Evolutionary conservation across 2,329 filamentous ascomycete species (phyloP).

Genomic region (Pyrenochaeta sp.): DNA sequence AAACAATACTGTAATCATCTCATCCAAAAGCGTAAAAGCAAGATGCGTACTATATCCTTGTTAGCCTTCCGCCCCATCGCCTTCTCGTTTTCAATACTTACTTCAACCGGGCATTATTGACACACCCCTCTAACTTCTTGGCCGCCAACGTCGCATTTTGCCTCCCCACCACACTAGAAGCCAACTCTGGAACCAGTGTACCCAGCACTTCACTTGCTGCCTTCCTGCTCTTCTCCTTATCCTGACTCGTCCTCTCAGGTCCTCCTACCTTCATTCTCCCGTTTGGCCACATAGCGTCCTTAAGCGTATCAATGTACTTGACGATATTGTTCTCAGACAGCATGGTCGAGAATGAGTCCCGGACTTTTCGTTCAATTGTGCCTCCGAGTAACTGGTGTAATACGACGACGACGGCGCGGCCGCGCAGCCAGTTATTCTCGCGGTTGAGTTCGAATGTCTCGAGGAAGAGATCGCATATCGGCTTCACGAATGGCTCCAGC

Average conservation of each 20-base stretch:
- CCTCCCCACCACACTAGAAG: conserved; percentile 90
- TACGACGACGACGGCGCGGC: conserved; percentile 93
- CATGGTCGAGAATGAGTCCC: conserved; percentile 79
- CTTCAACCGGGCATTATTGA: conserved; percentile 93
- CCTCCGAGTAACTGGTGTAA: conserved; percentile 94
- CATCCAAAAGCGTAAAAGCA: conserved; percentile 60
- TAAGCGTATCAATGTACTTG: conserved; percentile 76
- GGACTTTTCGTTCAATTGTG: conserved; percentile 93
- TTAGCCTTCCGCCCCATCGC: conserved; percentile 23
- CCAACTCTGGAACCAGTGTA: conserved; percentile 88
- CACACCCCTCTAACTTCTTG: conserved; percentile 83
- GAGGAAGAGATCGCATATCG: conserved; percentile 96
- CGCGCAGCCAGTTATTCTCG: conserved; percentile 96
- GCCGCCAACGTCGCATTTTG: conserved; percentile 91
- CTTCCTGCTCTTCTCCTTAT: conserved; percentile 81
- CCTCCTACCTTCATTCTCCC: conserved; percentile 61
- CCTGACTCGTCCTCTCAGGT: conserved; percentile 69
- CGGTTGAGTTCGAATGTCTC: conserved; percentile 94
- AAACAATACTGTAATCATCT: conserved; percentile 58
- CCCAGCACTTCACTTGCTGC: conserved; percentile 91
- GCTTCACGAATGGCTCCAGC: conserved; percentile 94
- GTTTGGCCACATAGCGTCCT: conserved; percentile 82
- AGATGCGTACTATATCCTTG: conserved; percentile 56
- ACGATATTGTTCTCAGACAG: conserved; percentile 81
- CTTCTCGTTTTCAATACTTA: conserved; percentile 57